Evolutionary conservation across 208 protist species (phyloP).

Genomic region (Trypanosoma cruzi): DNA sequence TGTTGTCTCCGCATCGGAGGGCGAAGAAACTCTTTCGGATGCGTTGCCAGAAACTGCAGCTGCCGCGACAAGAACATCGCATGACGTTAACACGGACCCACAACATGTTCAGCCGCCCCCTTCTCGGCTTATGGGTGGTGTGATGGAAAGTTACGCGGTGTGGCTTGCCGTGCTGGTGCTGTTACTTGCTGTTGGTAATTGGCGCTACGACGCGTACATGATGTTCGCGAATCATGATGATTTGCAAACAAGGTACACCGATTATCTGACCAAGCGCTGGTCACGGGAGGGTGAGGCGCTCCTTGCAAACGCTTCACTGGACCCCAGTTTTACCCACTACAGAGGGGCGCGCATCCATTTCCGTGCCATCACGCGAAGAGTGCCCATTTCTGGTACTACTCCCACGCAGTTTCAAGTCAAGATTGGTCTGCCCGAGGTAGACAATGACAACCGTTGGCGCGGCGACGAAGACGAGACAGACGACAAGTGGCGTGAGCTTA

Average conservation of each 20-base stretch:
- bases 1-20: neutral
- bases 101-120: too few relatives aligned
- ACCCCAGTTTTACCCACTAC: constrained; percentile 37
- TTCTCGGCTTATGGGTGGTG: neutral
- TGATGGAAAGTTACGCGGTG: neutral
- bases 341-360: constrained; percentile 38
- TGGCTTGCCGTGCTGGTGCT: constrained; percentile 3
- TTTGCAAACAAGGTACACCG: neutral
- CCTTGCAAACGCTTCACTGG: constrained; percentile 22
- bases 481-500: neutral
- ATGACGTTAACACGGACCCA: neutral
- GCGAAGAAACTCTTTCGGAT: neutral
- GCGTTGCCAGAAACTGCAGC: too few relatives aligned
- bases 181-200: constrained; percentile 7
- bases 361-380: constrained; percentile 29
- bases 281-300: constrained; percentile 21
- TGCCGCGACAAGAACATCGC: neutral
- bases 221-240: neutral
- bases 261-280: constrained; percentile 16
- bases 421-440: constrained; percentile 19
- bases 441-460: constrained; percentile 21
- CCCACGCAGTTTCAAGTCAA: constrained; percentile 12
- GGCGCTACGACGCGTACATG: constrained; percentile 3
- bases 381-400: constrained; percentile 18
- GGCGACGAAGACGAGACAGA: constrained; percentile 12